These are phyloP conservation scores for Heracleum sosnowskyi DNA, from an alignment of 129 eudicot species.

Conservation along the genomic window DNA sequence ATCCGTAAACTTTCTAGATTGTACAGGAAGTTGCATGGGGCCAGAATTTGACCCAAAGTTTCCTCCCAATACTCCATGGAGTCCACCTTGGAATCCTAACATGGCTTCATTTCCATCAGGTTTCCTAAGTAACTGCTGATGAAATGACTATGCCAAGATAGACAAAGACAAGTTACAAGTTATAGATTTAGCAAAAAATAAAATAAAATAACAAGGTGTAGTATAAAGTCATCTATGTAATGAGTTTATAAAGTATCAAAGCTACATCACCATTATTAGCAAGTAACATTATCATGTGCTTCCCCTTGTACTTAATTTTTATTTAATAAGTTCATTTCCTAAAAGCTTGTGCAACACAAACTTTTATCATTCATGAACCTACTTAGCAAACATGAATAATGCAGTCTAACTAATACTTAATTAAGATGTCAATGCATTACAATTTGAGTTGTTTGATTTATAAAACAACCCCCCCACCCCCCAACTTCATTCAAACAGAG, in stretches of 20 bases:
- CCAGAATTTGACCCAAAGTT: conserved; percentile 48
- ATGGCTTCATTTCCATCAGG: conserved; percentile 74
- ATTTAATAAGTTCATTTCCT: background rate
- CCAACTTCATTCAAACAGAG: background rate
- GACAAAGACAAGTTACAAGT: background rate
- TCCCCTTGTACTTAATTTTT: background rate
- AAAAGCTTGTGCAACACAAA: background rate
- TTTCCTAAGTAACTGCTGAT: conserved; percentile 73
- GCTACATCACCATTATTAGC: background rate
- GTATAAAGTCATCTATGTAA: background rate
- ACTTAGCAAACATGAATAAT: background rate
- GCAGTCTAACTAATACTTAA: background rate
- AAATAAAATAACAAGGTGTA: background rate
- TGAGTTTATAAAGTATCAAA: background rate
- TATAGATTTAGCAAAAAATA: too few species aligned
- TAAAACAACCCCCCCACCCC: background rate
- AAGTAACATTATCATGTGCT: background rate
- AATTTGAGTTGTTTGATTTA: background rate
- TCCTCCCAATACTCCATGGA: conserved; percentile 64
- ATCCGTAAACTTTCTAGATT: conserved; percentile 37
- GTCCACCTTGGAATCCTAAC: conserved; percentile 51
- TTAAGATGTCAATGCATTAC: background rate
- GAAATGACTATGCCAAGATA: conserved; percentile 52
- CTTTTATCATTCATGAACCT: background rate
- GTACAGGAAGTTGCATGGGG: conserved; percentile 63